Evolutionary conservation across 169 alveolate genomes (phyloP).

Genomic region (Cryptosporidium muris): DNA sequence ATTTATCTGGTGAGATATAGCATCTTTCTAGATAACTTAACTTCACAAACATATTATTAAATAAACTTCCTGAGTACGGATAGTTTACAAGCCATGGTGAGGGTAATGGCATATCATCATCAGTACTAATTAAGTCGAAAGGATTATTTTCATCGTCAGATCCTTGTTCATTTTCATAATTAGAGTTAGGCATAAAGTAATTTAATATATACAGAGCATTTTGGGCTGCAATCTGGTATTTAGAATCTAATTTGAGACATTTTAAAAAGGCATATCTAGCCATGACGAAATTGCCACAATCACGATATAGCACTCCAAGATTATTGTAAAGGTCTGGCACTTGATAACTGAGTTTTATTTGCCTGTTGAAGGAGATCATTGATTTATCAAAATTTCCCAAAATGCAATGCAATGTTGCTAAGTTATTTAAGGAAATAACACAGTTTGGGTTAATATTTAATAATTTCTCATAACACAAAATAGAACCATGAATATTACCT

Average conservation of each 20-base stretch:
- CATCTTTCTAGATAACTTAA: not conserved
- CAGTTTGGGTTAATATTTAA: conserved; percentile 23
- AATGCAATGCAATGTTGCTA: conserved; percentile 73
- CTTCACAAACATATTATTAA: not conserved
- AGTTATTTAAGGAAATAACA: conserved; percentile 26
- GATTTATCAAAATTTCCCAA: conserved; percentile 75
- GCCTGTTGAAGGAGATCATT: conserved; percentile 71
- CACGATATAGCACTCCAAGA: conserved; percentile 76
- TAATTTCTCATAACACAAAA: conserved; percentile 35
- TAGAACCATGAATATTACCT: conserved; percentile 39
- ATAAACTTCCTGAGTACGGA: not conserved
- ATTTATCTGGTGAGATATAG: conserved; percentile 10
- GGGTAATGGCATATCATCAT: not conserved
- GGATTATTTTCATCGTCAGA: conserved; percentile 58
- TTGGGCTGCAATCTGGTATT: conserved; percentile 58
- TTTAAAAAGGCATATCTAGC: conserved; percentile 73
- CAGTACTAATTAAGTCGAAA: conserved; percentile 3
- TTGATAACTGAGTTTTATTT: conserved; percentile 73
- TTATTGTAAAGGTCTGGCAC: conserved; percentile 71
- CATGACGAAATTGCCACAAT: conserved; percentile 73
- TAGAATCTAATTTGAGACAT: conserved; percentile 56
- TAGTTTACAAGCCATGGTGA: not conserved
- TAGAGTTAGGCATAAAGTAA: conserved; percentile 44
- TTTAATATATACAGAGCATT: conserved; percentile 65
- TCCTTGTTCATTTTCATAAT: conserved; percentile 42